Conservation (phyloP, 2,329 filamentous ascomycete genomes). For the Trichoderma semiorbis region DNA sequence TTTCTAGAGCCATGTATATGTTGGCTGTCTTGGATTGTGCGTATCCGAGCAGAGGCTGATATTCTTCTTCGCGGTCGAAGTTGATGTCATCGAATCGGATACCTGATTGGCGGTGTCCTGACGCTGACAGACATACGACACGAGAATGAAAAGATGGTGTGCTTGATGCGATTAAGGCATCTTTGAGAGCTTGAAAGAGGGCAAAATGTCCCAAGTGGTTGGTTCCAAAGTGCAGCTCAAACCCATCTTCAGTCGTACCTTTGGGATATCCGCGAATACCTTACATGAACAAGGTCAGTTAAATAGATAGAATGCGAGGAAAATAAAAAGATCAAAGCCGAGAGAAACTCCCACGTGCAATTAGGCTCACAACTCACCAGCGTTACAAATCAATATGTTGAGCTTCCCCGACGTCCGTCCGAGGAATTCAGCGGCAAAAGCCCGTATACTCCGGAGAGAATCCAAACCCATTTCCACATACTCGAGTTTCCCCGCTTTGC, state of each 20-base stretch:
- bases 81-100: slow-evolving; percentile 20
- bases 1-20: slow-evolving; percentile 47
- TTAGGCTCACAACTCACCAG: slow-evolving; percentile 26
- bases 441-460: slow-evolving; percentile 32
- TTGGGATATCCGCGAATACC: slow-evolving; percentile 39
- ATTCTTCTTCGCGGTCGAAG: slow-evolving; percentile 20
- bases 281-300: not conserved
- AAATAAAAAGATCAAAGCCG: no score
- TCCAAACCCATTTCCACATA: slow-evolving; percentile 33
- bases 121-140: slow-evolving; percentile 44
- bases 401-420: slow-evolving; percentile 20
- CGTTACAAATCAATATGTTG: slow-evolving; percentile 41
- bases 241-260: slow-evolving; percentile 40
- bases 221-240: slow-evolving; percentile 48
- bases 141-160: slow-evolving; percentile 38
- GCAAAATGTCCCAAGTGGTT: slow-evolving; percentile 46
- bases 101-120: slow-evolving; percentile 36
- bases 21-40: slow-evolving; percentile 50
- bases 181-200: slow-evolving; percentile 44
- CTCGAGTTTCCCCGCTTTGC: slow-evolving; percentile 26
- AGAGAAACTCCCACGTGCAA: not conserved
- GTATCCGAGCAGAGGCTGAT: slow-evolving; percentile 38
- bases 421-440: slow-evolving; percentile 22
- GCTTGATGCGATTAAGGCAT: slow-evolving; percentile 25
- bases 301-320: not conserved